These are phyloP conservation scores for Penicillium sp. DNA, from an alignment of 2,329 filamentous ascomycete species.

Conservation along the genomic window DNA sequence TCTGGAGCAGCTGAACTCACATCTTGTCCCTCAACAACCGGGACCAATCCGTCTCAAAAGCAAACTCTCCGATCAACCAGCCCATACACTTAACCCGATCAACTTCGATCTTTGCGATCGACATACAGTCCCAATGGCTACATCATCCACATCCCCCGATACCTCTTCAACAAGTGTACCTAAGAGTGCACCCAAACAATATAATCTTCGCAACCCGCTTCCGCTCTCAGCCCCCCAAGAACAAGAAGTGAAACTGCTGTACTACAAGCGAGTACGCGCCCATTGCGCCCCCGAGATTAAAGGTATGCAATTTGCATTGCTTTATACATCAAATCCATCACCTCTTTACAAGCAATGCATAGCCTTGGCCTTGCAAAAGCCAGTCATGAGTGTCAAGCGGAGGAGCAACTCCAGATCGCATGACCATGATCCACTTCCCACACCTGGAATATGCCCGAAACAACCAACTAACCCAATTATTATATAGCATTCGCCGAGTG, in stretches of 20 bases:
- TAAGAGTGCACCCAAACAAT: slow-evolving; percentile 25
- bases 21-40: neutral
- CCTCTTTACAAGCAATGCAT: neutral
- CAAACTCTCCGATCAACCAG: slow-evolving; percentile 5
- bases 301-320: slow-evolving; percentile 48
- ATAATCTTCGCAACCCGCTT: slow-evolving; percentile 66
- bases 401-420: neutral
- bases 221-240: slow-evolving; percentile 81
- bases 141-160: slow-evolving; percentile 24
- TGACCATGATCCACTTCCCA: neutral
- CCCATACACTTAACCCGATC: slow-evolving; percentile 14
- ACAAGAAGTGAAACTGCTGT: slow-evolving; percentile 75
- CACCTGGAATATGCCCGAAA: neutral
- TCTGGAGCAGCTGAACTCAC: neutral
- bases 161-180: slow-evolving; percentile 20
- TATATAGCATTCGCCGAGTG: slow-evolving; percentile 82
- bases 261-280: slow-evolving; percentile 72
- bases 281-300: slow-evolving; percentile 77
- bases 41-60: neutral
- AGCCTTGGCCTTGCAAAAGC: neutral
- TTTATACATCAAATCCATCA: neutral
- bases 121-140: slow-evolving; percentile 22
- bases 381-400: neutral
- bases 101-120: slow-evolving; percentile 21
- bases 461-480: slow-evolving; percentile 7